Evolutionary conservation across 2,329 filamentous ascomycete genomes (phyloP), one percentile per base, ranked within the genome.

Genomic region (Dendryphion nanum): DNA sequence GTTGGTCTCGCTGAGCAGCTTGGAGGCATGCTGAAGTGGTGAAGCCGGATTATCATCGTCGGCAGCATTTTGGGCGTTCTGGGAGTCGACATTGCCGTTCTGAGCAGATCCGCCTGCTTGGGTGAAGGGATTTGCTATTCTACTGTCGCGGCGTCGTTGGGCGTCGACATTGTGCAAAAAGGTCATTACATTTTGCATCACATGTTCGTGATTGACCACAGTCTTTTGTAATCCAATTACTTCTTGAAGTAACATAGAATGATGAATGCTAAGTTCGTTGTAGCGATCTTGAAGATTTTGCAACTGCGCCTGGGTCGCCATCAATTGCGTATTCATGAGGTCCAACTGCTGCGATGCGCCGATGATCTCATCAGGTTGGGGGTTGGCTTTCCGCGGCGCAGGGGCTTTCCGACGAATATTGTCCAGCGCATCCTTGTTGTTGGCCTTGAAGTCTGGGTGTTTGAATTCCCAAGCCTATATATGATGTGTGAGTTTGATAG

Each of bases 361-460:
- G 40, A 86, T 83, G 31, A 85, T 77, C 36, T 95, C 89, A 40
- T 83, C 84, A 14, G 72, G 68, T 12, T 57, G 42, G 35, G 58
- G 49, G 40, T 72, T 72, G 20, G 77, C 68, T 63, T 96, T 97
- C 49, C 91, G 77, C 3, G 91, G 87, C 2, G 91, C 89, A 0
- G 93, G 93, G 2, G 93, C 91, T 70, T 98, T 98, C 53, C 93
- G 79, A 56, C 89, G 82, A 58, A 98, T 98, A 53, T 96, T 97
- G 59, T 98, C 93, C 33, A 98, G 76, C 31, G 89, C 93, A 61
- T 96, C 89, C 66, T 96, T 96, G 69, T 91, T 94, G 68, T 96
- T 91, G 49, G 86, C 85, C 55, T 89, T 86, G 71, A 98, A 98
- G 57, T 95, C 89, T 10, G 91, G 91, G 59, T 98, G 93, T 63